Base-by-base conservation (phyloP, 208 protist species). In the Phytomonas francai region DNA sequence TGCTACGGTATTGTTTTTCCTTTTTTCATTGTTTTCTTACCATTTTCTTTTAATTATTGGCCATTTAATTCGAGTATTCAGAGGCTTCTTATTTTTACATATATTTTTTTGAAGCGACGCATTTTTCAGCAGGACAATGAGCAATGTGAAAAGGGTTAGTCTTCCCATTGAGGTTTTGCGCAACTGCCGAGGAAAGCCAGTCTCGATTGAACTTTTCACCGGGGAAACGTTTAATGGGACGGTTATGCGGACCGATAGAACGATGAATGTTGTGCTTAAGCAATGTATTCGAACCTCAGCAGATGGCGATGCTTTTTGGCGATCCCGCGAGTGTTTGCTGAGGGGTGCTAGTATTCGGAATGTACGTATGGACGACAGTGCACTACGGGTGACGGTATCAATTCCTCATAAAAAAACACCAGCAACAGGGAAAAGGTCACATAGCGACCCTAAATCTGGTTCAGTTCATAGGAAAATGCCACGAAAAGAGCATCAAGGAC, bases 201-300 rank as follows among this genome's bases (percentile, higher is more conserved):
- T 95, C 25, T 91, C 85, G 5, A 77, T 92, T 64, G 86, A 95
- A 51, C 76, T 95, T 14, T 29, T 63, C 0, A 79, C 77, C 45
- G 85, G 87, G 11, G 83, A 93, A 60, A 91, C 84, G 5, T 71
- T 95, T 28, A 95, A 95, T 67, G 89, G 89, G 33, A 86, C 71
- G 22, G 83, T 95, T 1, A 83, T 91, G 84, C 78, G 81, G 32
- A 83, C 83, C 0, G 89, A 95, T 71, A 59, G 84, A 25, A 76
- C 81, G 1, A 95, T 95, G 89, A 95, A 95, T 67, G 70, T 95
- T 30, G 81, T 95, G 1, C 65, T 95, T 7, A 89, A 89, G 71
- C 80, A 93, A 59, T 80, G 71, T 70, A 90, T 87, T 39, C 80
- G 86, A 33, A 92, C 85, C 42, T 66, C 68, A 19, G 73, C 80